Evolutionary conservation across 2,329 filamentous ascomycete species (phyloP).

Genomic region (Microsporum audouinii): DNA sequence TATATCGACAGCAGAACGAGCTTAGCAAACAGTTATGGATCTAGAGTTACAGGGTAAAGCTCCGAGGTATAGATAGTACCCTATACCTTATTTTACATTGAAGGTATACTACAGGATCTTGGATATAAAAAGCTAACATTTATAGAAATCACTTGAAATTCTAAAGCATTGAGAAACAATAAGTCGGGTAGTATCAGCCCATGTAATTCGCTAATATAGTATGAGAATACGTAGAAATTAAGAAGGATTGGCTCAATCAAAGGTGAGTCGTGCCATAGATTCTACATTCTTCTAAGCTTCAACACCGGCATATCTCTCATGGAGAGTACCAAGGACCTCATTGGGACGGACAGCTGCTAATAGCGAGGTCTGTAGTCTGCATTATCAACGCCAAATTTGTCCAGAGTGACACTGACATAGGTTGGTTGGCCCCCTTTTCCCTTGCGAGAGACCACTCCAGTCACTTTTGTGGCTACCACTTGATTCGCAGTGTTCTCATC

Average conservation of each 20-base stretch:
- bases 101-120: no score
- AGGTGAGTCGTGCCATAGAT: background rate
- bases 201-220: no score
- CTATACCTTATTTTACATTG: no score
- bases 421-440: constrained; percentile 9
- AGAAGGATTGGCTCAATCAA: no score
- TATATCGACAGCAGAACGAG: background rate
- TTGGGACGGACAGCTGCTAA: background rate
- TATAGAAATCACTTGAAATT: no score
- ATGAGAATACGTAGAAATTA: no score
- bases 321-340: background rate
- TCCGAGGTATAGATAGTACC: no score
- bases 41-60: background rate
- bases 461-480: constrained; percentile 10
- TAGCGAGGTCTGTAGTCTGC: background rate
- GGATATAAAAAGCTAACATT: no score
- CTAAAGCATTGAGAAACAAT: no score
- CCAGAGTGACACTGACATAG: constrained; percentile 9
- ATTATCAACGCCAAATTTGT: constrained; percentile 12
- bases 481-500: background rate
- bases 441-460: constrained; percentile 11
- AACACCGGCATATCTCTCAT: background rate
- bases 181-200: no score
- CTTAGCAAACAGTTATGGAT: no score
- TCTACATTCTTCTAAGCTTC: background rate